Conservation (phyloP, 2,329 filamentous ascomycete species). For the Aureobasidium melanogenum region DNA sequence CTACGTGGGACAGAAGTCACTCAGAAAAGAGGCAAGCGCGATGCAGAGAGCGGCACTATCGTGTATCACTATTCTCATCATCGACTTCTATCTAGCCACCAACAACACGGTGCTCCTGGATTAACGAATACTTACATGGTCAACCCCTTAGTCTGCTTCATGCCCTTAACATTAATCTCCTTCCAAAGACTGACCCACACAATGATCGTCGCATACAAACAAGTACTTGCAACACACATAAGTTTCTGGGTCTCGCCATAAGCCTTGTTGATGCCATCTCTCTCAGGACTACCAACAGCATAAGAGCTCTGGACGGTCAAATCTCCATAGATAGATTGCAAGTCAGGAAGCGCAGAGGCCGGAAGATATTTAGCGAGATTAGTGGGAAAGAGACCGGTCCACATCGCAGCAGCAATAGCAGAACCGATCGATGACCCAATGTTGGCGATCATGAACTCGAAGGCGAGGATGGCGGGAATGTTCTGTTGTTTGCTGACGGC, state of each 20-base stretch:
- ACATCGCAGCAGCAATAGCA: constrained; percentile 19
- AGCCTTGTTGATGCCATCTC: constrained; percentile 36
- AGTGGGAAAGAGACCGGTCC: constrained; percentile 19
- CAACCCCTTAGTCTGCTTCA: constrained; percentile 16
- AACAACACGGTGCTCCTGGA: too few species aligned
- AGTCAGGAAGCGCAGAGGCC: constrained; percentile 24
- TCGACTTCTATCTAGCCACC: not conserved
- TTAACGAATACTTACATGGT: not conserved
- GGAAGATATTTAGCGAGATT: constrained; percentile 34
- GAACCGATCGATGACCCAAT: constrained; percentile 47
- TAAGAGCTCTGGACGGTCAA: constrained; percentile 32
- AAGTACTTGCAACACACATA: constrained; percentile 18
- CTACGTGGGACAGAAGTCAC: too few species aligned
- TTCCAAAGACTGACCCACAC: constrained; percentile 17
- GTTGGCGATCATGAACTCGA: constrained; percentile 17
- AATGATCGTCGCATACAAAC: constrained; percentile 17
- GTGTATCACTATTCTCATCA: not conserved
- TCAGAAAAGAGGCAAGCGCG: too few species aligned
- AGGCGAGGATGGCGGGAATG: constrained; percentile 20
- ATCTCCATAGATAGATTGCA: constrained; percentile 24
- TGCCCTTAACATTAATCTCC: constrained; percentile 20
- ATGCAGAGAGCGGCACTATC: too few species aligned
- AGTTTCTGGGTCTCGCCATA: constrained; percentile 27
- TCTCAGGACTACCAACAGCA: constrained; percentile 30
- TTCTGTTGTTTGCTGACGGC: constrained; percentile 33